phyloP scores from a whole-genome alignment of 495 filamentous ascomycete genomes.

The Xylaria scruposa region DNA sequence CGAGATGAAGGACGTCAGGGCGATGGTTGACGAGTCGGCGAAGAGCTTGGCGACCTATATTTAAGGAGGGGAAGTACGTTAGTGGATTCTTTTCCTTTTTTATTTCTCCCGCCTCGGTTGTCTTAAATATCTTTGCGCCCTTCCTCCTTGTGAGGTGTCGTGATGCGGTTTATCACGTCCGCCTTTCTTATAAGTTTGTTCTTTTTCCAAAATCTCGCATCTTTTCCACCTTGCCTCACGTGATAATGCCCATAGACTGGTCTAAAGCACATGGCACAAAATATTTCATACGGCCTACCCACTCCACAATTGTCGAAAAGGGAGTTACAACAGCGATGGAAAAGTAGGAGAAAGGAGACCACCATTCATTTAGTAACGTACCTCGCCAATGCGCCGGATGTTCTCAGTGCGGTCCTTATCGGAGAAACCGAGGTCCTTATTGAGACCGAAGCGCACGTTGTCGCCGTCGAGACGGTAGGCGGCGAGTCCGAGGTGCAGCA shows the following conservation, averaged over 20 bases:
- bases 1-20: conserved; percentile 96
- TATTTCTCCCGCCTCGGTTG: neutral
- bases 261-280: neutral
- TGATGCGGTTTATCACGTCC: neutral
- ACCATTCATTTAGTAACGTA: conserved; percentile 35
- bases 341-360: neutral
- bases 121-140: neutral
- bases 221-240: neutral
- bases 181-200: neutral
- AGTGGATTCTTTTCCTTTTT: neutral
- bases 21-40: conserved; percentile 84
- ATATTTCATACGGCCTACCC: neutral
- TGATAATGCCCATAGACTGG: neutral
- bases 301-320: neutral
- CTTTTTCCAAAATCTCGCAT: neutral
- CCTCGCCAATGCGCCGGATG: conserved; percentile 93
- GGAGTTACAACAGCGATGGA: neutral
- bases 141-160: neutral
- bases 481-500: conserved; percentile 79
- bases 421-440: conserved; percentile 95
- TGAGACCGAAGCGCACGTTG: conserved; percentile 97
- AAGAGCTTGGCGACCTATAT: conserved; percentile 89
- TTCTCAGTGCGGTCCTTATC: conserved; percentile 96
- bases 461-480: conserved; percentile 97
- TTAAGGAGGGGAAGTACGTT: neutral